Conservation (phyloP, 31 red algal genomes). For the Asparagopsis taxiformis region DNA sequence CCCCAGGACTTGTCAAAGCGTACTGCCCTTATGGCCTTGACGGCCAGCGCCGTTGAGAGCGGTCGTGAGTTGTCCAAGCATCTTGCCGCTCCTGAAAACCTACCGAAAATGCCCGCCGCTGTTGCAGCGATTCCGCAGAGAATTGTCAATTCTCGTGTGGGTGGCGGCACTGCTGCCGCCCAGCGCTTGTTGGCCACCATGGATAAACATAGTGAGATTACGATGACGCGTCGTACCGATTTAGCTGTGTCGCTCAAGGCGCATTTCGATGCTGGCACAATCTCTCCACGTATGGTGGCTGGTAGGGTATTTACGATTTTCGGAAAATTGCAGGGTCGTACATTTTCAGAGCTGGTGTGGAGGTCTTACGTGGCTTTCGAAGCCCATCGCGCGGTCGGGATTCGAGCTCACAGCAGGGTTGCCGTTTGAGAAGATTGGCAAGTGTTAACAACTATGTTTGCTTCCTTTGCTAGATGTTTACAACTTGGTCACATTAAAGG, state of each 20-base stretch:
- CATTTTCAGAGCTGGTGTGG: constrained; percentile 58
- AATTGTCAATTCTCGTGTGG: neutral
- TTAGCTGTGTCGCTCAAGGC: constrained; percentile 23
- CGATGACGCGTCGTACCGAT: neutral
- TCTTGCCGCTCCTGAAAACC: constrained; percentile 1
- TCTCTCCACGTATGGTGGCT: constrained; percentile 37
- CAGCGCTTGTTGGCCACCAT: constrained; percentile 10
- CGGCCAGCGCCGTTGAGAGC: neutral
- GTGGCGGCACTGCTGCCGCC: constrained; percentile 15
- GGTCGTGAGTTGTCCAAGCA: neutral
- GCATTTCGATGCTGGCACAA: constrained; percentile 32
- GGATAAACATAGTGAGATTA: constrained; percentile 8
- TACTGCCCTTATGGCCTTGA: neutral
- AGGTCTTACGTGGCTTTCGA: constrained; percentile 23
- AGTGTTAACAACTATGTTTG: too few species aligned
- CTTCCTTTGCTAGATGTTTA: too few species aligned
- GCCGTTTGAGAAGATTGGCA: too few species aligned
- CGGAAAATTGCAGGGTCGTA: constrained; percentile 7
- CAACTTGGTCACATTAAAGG: too few species aligned
- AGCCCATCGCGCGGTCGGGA: constrained; percentile 7
- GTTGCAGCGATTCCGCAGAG: neutral
- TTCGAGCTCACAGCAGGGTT: too few species aligned
- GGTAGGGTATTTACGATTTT: constrained; percentile 7
- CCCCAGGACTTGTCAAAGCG: neutral
- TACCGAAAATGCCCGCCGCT: constrained; percentile 31